Evolutionary conservation across 2,329 filamentous ascomycete species (phyloP), one percentile per base, ranked within the genome.

Genomic region (Tricladium varicosporioides): DNA sequence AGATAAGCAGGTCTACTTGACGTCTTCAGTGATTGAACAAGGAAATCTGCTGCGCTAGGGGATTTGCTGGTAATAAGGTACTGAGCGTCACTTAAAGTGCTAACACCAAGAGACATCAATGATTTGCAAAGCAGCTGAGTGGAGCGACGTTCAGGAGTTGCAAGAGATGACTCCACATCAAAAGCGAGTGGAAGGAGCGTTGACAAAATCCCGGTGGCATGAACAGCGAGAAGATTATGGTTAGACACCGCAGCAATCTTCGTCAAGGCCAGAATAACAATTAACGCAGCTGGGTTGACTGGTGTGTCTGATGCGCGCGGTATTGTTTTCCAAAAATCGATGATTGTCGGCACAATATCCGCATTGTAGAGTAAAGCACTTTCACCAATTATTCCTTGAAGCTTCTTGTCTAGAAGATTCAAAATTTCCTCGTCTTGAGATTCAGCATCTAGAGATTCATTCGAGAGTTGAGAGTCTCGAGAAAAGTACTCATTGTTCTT

Each of bases 1-100:
- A 99, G 88, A 71, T 90, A 92, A 0, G 92, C 84, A 5, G 94
- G 91, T 13, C 85, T 83, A 62, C 87, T 86, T 58, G 93, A 91
- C 49, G 80, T 80, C 61, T 86, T 85, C 63, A 95, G 83, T 70
- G 89, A 87, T 52, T 85, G 81, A 16, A 96, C 77, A 5, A 90
- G 76, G 67, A 96, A 94, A 50, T 87, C 82, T 11, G 89, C 80
- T 0, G 82, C 79, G 48, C 76, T 74, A 5, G 78, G 65, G 1
- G 81, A 79, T 8, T 80, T 73, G 27, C 76, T 78, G 11, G 79
- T 77, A 40, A 87, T 71, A 31, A 99, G 79, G 59, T 87, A 85
- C 67, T 92, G 87, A 14, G 91, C 90, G 75, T 97, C 92, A 47
- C 90, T 84, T n/a, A 96, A 81, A 58, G 81, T 81, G 67, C 86